A percentile compares a stretch with the other conserved stretches of the same genome.
Evolutionary conservation across 345 rosid species (phyloP).

Genomic region (Rhodamnia rubescens): DNA sequence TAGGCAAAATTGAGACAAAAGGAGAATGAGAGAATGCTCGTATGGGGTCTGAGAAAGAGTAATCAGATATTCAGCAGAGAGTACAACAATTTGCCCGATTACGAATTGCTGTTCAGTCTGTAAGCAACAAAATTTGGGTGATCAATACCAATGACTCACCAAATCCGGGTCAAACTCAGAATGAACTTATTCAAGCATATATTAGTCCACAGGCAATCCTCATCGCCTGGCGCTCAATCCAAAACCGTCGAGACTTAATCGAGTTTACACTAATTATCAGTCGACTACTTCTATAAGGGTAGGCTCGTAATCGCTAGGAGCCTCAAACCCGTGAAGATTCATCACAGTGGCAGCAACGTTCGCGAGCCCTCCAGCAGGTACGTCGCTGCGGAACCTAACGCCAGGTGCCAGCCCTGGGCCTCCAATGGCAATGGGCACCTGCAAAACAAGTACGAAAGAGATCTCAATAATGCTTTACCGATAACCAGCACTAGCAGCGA

Average conservation of each 20-base stretch:
- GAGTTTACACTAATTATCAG: neutral
- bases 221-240: neutral
- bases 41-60: neutral
- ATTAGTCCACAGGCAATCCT: neutral
- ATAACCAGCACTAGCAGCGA: neutral
- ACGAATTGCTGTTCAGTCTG: neutral
- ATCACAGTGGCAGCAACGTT: conserved; percentile 96
- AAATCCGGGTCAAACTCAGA: neutral
- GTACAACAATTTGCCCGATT: neutral
- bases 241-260: neutral
- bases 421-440: conserved; percentile 98
- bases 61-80: neutral
- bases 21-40: neutral
- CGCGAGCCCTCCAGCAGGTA: conserved; percentile 65
- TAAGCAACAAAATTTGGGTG: neutral
- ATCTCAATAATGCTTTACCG: neutral
- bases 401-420: conserved; percentile 70
- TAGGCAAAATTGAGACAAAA: neutral
- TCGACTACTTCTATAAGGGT: conserved; percentile 73
- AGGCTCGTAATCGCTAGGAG: conserved; percentile 77
- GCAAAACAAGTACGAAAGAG: neutral
- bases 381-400: conserved; percentile 60
- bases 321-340: conserved; percentile 83
- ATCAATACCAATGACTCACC: neutral
- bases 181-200: neutral